A percentile compares a stretch with the other conserved stretches of the same genome.
These are phyloP conservation scores for Cyanidioschyzon merolae DNA, from an alignment of 23 red algal genomes.

Conservation along the genomic window DNA sequence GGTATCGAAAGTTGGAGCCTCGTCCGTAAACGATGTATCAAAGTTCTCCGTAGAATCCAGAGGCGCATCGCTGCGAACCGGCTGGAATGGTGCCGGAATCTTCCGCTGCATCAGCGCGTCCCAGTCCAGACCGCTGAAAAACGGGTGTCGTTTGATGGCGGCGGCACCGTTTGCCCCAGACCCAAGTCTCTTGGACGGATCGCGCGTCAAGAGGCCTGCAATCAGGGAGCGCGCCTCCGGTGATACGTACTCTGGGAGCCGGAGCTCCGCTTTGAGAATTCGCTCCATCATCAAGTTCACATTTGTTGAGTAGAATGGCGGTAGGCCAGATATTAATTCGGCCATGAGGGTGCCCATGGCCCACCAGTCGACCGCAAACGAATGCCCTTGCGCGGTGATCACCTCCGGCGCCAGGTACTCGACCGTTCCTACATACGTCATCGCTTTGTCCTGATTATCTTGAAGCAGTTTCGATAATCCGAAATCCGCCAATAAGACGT, in stretches of 20 bases:
- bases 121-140: constrained; percentile 81
- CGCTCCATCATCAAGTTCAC: constrained; percentile 66
- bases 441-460: constrained; percentile 34
- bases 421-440: constrained; percentile 75
- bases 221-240: constrained; percentile 47
- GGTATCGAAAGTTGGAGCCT: constrained; percentile 24
- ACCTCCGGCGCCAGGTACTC: constrained; percentile 80
- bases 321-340: constrained; percentile 58
- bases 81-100: constrained; percentile 15
- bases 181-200: constrained; percentile 52
- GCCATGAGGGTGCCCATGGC: constrained; percentile 81
- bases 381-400: constrained; percentile 50
- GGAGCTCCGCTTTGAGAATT: constrained; percentile 46
- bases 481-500: constrained; percentile 91
- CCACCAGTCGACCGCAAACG: constrained; percentile 83
- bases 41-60: constrained; percentile 20
- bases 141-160: constrained; percentile 55
- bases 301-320: constrained; percentile 58
- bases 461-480: constrained; percentile 83
- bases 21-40: constrained; percentile 22
- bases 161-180: constrained; percentile 36
- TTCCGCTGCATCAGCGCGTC: constrained; percentile 29
- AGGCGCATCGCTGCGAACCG: neutral
- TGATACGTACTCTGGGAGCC: constrained; percentile 47
- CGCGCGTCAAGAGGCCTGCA: constrained; percentile 54